Conservation (phyloP, 495 filamentous ascomycete genomes). For the Talaromyces trachyspermus region DNA sequence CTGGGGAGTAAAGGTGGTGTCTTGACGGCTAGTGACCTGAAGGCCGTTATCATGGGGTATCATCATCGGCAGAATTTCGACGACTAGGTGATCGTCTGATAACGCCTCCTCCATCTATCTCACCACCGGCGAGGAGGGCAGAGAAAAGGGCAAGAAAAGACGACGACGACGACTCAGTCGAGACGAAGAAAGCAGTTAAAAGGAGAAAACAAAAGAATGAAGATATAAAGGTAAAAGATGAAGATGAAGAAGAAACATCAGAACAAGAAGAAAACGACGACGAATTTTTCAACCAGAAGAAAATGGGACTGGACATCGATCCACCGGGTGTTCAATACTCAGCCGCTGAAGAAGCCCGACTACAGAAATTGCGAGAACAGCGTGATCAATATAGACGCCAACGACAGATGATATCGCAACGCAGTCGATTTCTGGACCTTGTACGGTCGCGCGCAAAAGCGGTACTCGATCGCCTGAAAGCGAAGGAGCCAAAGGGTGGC, state of each 20-base stretch:
- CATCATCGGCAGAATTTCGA: slow-evolving; percentile 47
- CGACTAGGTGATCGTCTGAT: slow-evolving; percentile 48
- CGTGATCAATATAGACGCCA: slow-evolving; percentile 32
- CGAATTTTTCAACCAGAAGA: slow-evolving; percentile 69
- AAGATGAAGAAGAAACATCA: not conserved
- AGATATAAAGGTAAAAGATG: slow-evolving; percentile 5
- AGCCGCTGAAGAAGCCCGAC: slow-evolving; percentile 29
- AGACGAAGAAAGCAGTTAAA: not conserved
- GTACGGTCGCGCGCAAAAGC: slow-evolving; percentile 36
- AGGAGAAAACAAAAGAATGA: slow-evolving; percentile 9
- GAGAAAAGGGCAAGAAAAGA: slow-evolving; percentile 8
- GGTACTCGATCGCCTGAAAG: slow-evolving; percentile 39
- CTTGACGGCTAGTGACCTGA: slow-evolving; percentile 51
- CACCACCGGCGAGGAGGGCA: slow-evolving; percentile 9
- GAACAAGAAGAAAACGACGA: slow-evolving; percentile 68
- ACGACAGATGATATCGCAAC: slow-evolving; percentile 36
- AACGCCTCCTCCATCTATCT: slow-evolving; percentile 22
- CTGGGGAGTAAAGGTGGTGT: slow-evolving; percentile 49
- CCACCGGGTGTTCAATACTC: slow-evolving; percentile 30
- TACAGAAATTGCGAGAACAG: slow-evolving; percentile 35
- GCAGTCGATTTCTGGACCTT: slow-evolving; percentile 37
- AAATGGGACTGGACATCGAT: slow-evolving; percentile 48
- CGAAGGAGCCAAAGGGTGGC: slow-evolving; percentile 41
- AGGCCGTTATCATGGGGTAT: slow-evolving; percentile 41
- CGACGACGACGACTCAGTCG: slow-evolving; percentile 12